A percentile compares a stretch with the other conserved stretches of the same genome.
phyloP scores from a whole-genome alignment of 1,284 basidiomycete species.

The Trametes hirsuta region DNA sequence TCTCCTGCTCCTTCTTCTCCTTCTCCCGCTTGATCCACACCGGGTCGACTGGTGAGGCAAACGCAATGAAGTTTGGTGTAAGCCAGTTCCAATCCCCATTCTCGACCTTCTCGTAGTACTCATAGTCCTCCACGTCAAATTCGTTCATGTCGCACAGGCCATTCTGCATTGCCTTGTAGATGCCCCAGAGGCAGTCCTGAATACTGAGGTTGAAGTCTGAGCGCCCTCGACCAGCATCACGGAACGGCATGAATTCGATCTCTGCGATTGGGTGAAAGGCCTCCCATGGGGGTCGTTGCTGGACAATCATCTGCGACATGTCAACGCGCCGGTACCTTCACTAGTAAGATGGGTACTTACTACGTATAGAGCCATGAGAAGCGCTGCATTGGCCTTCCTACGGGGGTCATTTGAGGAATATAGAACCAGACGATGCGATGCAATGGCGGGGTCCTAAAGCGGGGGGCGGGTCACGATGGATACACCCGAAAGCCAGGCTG shows the following conservation, averaged over 20 bases:
- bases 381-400: conserved; percentile 91
- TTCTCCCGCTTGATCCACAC: conserved; percentile 75
- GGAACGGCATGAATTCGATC: conserved; percentile 91
- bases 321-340: neutral
- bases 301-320: conserved; percentile 82
- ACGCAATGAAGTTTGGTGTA: conserved; percentile 91
- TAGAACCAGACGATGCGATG: conserved; percentile 77
- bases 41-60: conserved; percentile 90
- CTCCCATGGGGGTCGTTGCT: conserved; percentile 91
- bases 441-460: conserved; percentile 63
- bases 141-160: conserved; percentile 90
- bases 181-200: conserved; percentile 93
- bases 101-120: conserved; percentile 93
- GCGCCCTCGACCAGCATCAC: conserved; percentile 93
- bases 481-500: conserved; percentile 23
- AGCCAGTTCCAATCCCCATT: conserved; percentile 99
- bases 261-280: conserved; percentile 92
- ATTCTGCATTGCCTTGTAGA: conserved; percentile 92
- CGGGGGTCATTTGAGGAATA: conserved; percentile 88
- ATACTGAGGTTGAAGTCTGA: conserved; percentile 94
- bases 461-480: neutral
- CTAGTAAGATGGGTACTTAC: conserved; percentile 49
- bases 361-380: conserved; percentile 90
- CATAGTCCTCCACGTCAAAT: conserved; percentile 90
- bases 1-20: conserved; percentile 48